Percentiles rank a stretch among this genome's conserved stretches.
These are phyloP conservation scores for Chrysosphaeria jannelii DNA, from an alignment of 2,329 filamentous ascomycete species.

Conservation along the genomic window DNA sequence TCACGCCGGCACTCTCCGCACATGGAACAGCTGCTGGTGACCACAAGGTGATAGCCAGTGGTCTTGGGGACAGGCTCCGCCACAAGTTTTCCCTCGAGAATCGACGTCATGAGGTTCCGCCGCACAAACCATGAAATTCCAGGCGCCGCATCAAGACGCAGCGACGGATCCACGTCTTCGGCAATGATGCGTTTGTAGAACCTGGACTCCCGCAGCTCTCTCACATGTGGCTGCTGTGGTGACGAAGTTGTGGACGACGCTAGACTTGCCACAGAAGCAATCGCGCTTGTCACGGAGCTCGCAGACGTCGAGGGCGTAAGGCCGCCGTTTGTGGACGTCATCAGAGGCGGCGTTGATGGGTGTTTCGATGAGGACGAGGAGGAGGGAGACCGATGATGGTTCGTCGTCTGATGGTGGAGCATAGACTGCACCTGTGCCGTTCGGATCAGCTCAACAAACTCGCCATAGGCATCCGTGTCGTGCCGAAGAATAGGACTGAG, in stretches of 20 bases:
- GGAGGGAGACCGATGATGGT: constrained; percentile 33
- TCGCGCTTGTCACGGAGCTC: constrained; percentile 1
- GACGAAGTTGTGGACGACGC: constrained; percentile 7
- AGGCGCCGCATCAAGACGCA: constrained; percentile 67
- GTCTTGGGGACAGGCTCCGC: constrained; percentile 54
- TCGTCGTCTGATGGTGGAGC: constrained; percentile 11
- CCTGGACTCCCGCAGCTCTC: constrained; percentile 47
- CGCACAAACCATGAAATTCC: constrained; percentile 83
- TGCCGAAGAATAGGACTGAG: constrained; percentile 58
- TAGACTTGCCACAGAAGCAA: constrained; percentile 13
- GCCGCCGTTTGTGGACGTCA: constrained; percentile 12
- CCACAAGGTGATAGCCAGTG: constrained; percentile 6
- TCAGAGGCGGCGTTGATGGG: constrained; percentile 11
- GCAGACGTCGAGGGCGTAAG: neutral
- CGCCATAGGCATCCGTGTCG: constrained; percentile 53
- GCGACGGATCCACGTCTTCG: constrained; percentile 83
- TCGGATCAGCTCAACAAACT: constrained; percentile 52
- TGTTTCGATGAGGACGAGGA: constrained; percentile 4
- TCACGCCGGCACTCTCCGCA: constrained; percentile 62
- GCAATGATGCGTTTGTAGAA: constrained; percentile 76
- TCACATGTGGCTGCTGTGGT: constrained; percentile 12
- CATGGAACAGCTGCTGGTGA: constrained; percentile 29
- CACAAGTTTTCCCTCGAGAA: constrained; percentile 60
- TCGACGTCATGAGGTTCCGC: constrained; percentile 51
- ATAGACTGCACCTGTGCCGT: constrained; percentile 15